Evolutionary conservation across 2,329 filamentous ascomycete species (phyloP), one percentile per base, ranked within the genome.

Genomic region (Talaromyces pinophilus): DNA sequence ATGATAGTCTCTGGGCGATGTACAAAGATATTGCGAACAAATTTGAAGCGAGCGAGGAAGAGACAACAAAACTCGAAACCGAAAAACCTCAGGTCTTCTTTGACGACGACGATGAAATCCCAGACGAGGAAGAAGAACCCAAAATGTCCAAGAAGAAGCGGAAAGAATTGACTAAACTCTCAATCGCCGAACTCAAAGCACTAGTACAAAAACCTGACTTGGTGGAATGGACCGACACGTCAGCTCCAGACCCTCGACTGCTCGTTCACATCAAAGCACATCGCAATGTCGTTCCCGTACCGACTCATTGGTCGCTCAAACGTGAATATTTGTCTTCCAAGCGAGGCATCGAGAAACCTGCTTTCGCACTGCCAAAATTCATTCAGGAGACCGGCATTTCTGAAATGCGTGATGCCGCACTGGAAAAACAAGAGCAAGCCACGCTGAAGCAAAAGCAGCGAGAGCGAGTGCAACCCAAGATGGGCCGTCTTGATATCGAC

Each of bases 311-410:
- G 95, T 93, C 92, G 0, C 82, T 99, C 65, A 99, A 99, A 82
- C 88, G 95, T 71, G 95, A 99, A 77, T 99, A 99, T 75, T 84
- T 99, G 2, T 98, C 94, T 0, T 97, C 93, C 54, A 99, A 99
- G 80, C 87, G 95, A 67, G 95, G 95, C 80, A 92, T 99, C 67
- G 95, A 99, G 79, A 99, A 99, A 80, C 87, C 94, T 0, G 89
- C 93, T 0, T 99, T 98, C 78, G 87, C 92, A 30, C 85, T 99
- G 17, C 95, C 95, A 0, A 95, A 94, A 73, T 99, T 98, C 78
- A 99, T 99, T 70, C 91, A 94, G 72, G 95, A 98, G 76, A 99
- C 95, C 1, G 95, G 95, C 40, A 99, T 99, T 73, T 88, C 93
- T 17, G 95, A 98, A 82, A 99, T 99, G 95, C 90, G 95, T 71